phyloP scores from a whole-genome alignment of 768 basidiomycete genomes.

The Calocybe cyanea region DNA sequence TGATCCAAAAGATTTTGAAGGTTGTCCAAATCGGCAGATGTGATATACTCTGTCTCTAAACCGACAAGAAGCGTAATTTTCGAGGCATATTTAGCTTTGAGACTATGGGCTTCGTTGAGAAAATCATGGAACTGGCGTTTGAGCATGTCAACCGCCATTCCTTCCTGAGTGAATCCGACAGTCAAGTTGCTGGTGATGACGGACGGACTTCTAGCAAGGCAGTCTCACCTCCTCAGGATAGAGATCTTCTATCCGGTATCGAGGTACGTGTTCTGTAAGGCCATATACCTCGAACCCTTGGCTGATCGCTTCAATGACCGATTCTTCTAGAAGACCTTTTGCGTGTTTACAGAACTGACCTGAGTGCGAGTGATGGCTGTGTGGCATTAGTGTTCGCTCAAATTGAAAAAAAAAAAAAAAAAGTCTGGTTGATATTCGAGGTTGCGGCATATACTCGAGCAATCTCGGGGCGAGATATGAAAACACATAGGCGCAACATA shows the following conservation, averaged over 20 bases:
- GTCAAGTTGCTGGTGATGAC: slow-evolving; percentile 8
- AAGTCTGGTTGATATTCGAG: no score
- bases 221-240: slow-evolving; percentile 93
- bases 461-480: slow-evolving; percentile 8
- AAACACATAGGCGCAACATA: neutral
- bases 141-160: slow-evolving; percentile 49
- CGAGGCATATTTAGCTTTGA: slow-evolving; percentile 59
- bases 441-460: no score
- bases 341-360: slow-evolving; percentile 95
- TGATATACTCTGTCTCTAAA: slow-evolving; percentile 90
- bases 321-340: slow-evolving; percentile 71
- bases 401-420: no score
- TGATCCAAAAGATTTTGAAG: slow-evolving; percentile 50
- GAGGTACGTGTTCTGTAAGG: slow-evolving; percentile 89
- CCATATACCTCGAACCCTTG: slow-evolving; percentile 82
- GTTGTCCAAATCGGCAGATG: slow-evolving; percentile 54
- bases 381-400: slow-evolving; percentile 44
- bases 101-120: slow-evolving; percentile 72
- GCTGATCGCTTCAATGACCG: slow-evolving; percentile 74
- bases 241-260: slow-evolving; percentile 75
- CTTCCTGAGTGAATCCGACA: slow-evolving; percentile 38
- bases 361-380: slow-evolving; percentile 88
- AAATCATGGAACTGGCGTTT: slow-evolving; percentile 67
- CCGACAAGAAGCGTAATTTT: slow-evolving; percentile 80
- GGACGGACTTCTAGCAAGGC: neutral